Base-by-base conservation (phyloP, 805 yeast species). In the Blastobotrys mokoenaii region DNA sequence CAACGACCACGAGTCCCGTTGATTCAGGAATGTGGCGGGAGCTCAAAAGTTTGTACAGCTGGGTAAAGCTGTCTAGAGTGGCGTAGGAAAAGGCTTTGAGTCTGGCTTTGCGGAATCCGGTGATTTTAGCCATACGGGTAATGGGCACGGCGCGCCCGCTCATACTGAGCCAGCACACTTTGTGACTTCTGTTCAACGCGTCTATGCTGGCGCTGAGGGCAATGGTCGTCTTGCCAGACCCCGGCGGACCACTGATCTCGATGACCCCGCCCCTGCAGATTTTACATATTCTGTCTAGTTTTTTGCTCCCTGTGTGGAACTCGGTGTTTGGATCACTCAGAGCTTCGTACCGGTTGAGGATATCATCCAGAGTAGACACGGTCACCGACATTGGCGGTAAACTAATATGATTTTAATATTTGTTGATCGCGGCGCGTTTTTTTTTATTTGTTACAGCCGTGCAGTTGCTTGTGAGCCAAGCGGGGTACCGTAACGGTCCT, bases 221-320 rank as follows among this genome's bases (percentile, higher is more conserved):
- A 0, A 60, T 12, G 8, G 54, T 41, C 2, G 61, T 56, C 41
- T 56, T 59, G 3, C 64, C 65, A 2, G 50, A 33, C 4, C 62
- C 65, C 0, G 64, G 62, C 2, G 57, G 55, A 2, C 64, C 64
- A 1, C 54, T 41, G 2, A 60, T n/a, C 39, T 61, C 63, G 3
- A 52, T 44, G 15, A 52, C 43, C 14, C 36, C 29, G 20, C 53
- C 55, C 17, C 37, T 38, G 7, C 40, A 14, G 17, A 44, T 29
- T 9, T 47, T 45, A 15, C 31, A 29, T 10, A 14, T n/a, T 18
- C 14, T 17, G 37, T 40, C 43, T 10, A 40, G 43, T 4, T 20
- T 15, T 14, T 3, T 15, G 15, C 16, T 32, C 5, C 43, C 43
- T 11, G 30, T 31, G 37, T 10, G 17, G 30, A 40, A 40, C 17